These are phyloP conservation scores for Solanum ossicruentum DNA, from an alignment of 257 asterid species.

Conservation along the genomic window DNA sequence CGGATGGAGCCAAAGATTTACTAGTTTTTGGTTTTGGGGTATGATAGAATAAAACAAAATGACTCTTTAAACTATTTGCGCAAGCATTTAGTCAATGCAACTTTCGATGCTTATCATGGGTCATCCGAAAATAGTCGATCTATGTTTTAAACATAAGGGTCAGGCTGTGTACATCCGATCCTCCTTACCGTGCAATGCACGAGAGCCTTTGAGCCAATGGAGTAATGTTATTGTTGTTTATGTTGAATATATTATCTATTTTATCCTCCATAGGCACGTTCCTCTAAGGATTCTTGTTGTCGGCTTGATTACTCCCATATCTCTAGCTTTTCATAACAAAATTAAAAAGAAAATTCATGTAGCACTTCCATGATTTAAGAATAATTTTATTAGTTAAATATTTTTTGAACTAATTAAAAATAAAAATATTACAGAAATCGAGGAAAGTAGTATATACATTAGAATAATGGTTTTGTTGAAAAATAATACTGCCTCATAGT, in stretches of 20 bases:
- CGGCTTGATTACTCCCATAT: conserved; percentile 8
- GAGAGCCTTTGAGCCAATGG: no score
- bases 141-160: no score
- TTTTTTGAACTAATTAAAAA: not conserved
- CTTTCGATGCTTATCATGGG: no score
- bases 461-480: not conserved
- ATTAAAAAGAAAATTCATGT: not conserved
- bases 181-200: no score
- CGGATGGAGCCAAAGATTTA: no score
- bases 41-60: no score
- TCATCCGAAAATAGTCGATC: no score
- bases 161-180: no score
- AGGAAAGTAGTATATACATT: not conserved
- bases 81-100: no score
- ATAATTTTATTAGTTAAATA: not conserved
- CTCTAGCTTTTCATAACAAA: not conserved
- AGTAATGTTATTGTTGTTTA: no score
- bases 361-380: not conserved
- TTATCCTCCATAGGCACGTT: not conserved
- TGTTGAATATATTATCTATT: not conserved
- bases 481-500: not conserved
- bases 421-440: not conserved
- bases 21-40: no score
- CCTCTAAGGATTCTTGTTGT: conserved; percentile 28
- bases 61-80: no score